Base-by-base conservation (phyloP, 73 alveolate genomes). In the Urostyla sp. region DNA sequence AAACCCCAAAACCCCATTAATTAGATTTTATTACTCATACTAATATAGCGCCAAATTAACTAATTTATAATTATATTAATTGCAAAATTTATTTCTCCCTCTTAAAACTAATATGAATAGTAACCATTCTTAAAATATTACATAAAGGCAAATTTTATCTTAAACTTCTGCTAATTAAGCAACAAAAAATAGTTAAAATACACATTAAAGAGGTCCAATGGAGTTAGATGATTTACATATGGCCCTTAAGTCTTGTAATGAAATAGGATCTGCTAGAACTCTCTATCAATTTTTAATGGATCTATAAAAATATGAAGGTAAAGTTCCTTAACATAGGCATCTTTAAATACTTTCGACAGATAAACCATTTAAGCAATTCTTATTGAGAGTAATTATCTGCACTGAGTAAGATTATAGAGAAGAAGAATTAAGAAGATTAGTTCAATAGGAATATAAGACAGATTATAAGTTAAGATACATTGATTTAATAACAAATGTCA, bases 221-320 rank as follows among this genome's bases (percentile, higher is more conserved):
- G 79, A 37, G 24, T 8, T 5, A 5, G 83, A 69, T 32, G 83
- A 69, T 27, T 49, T 69, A 27, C 83, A 69, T 34, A 23, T 49
- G 35, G 83, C 83, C 26, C 44, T 69, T 6, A 45, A 49, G 34
- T 69, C 83, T 7, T 69, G 83, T 24, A 69, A 69, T 49, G 83
- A 69, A 69, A 69, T 69, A 45, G 83, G 83, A 0, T 69, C 83
- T 24, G 83, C 83, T 1, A 69, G 49, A 36, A 48, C 83, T 13
- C 69, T 69, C 38, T 49, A 36, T 37, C 34, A 57, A 28, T 69
- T 69, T 28, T 18, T 69, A 6, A 69, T 69, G 27, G 83, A 69
- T n/a, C 52, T 69, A 1, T 11, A 44, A 16, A 44, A 69, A 44
- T 18, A 46, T 1, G 8, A 21, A 6, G 72, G 49, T 45, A 31